A percentile compares a stretch with the other conserved stretches of the same genome.
Conservation (phyloP, 2,329 filamentous ascomycete species). For the Teratosphaeria zuluensis region DNA sequence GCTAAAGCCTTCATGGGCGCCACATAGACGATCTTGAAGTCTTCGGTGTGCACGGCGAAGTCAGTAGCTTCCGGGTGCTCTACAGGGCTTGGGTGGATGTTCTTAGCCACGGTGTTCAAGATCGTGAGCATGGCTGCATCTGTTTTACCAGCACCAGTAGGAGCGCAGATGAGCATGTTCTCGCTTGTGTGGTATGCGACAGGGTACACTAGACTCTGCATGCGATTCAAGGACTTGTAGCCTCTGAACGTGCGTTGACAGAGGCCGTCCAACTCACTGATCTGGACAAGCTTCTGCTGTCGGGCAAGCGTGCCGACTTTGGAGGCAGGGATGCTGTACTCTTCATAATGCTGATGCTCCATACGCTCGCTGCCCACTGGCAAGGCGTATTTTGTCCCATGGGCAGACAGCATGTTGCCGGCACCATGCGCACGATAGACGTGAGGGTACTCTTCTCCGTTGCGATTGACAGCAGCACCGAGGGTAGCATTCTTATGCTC, state of each 20-base stretch:
- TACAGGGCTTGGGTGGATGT: conserved; percentile 68
- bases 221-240: conserved; percentile 87
- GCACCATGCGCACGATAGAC: conserved; percentile 78
- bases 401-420: conserved; percentile 72
- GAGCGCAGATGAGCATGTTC: conserved; percentile 97
- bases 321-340: conserved; percentile 76
- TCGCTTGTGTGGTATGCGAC: conserved; percentile 93
- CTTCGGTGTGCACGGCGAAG: conserved; percentile 71
- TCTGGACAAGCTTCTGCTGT: conserved; percentile 66
- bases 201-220: conserved; percentile 95
- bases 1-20: conserved; percentile 98
- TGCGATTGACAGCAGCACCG: conserved; percentile 58
- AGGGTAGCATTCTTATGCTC: conserved; percentile 73
- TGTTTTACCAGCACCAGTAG: conserved; percentile 91
- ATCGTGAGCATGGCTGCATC: conserved; percentile 97
- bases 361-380: conserved; percentile 63
- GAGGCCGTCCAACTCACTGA: conserved; percentile 76
- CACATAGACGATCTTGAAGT: conserved; percentile 98
- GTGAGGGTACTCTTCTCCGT: conserved; percentile 77
- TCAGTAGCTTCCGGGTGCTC: conserved; percentile 64
- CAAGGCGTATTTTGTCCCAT: conserved; percentile 73
- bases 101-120: conserved; percentile 79
- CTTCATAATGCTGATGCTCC: conserved; percentile 71
- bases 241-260: conserved; percentile 88
- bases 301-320: conserved; percentile 64